A percentile compares a stretch with the other conserved stretches of the same genome.
Conservation (phyloP, 2,329 filamentous ascomycete genomes). For the Massarina eburnea region DNA sequence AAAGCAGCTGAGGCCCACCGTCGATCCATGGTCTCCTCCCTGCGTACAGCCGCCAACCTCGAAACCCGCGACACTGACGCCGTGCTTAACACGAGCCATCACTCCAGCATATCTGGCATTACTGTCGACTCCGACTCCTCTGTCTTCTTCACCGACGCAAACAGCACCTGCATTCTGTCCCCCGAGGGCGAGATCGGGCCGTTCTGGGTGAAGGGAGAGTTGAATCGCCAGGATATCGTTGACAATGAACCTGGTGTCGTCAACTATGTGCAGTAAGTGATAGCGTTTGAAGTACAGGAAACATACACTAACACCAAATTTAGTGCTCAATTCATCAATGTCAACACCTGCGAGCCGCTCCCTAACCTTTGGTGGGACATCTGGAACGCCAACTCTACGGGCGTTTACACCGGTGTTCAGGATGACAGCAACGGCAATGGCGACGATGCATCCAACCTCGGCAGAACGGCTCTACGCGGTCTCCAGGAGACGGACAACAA, state of each 20-base stretch:
- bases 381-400: slow-evolving; percentile 45
- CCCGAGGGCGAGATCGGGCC: slow-evolving; percentile 14
- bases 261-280: too few relatives aligned
- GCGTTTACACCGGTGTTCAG: slow-evolving; percentile 7
- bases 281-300: too few relatives aligned
- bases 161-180: slow-evolving; percentile 12
- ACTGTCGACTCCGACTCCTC: not conserved
- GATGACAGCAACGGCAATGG: slow-evolving; percentile 6
- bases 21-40: too few relatives aligned
- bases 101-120: slow-evolving; percentile 1
- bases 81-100: slow-evolving; percentile 10
- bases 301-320: too few relatives aligned
- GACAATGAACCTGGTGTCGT: slow-evolving; percentile 50
- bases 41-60: too few relatives aligned
- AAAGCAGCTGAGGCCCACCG: too few relatives aligned
- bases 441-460: slow-evolving; percentile 1
- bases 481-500: slow-evolving; percentile 47
- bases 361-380: slow-evolving; percentile 52
- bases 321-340: slow-evolving; percentile 54
- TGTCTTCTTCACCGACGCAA: slow-evolving; percentile 8
- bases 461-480: slow-evolving; percentile 45
- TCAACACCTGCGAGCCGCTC: slow-evolving; percentile 54
- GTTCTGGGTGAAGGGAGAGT: slow-evolving; percentile 49
- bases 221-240: slow-evolving; percentile 49
- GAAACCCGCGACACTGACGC: slow-evolving; percentile 6